phyloP scores from a whole-genome alignment of 2,329 filamentous ascomycete species.

The Lojkania enalia region DNA sequence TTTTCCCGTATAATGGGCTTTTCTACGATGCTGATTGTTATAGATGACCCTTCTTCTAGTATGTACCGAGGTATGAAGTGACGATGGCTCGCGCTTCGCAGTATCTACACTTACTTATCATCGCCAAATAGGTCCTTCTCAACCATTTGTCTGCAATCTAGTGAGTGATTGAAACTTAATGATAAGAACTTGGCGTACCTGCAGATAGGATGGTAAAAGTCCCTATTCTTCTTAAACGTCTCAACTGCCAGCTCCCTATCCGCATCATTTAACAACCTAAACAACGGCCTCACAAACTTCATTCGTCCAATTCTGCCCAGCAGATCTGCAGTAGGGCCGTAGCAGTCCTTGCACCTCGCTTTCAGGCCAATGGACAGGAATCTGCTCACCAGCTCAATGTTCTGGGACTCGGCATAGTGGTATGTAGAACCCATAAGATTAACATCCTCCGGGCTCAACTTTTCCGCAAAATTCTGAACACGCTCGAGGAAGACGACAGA shows the following conservation, averaged over 20 bases:
- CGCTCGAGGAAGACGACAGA: constrained; percentile 87
- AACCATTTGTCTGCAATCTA: constrained; percentile 57
- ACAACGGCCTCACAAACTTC: constrained; percentile 94
- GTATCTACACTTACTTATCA: constrained; percentile 3
- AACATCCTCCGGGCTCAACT: constrained; percentile 67
- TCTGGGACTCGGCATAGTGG: constrained; percentile 71
- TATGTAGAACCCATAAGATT: constrained; percentile 76
- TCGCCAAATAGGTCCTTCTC: constrained; percentile 72
- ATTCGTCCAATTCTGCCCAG: constrained; percentile 85
- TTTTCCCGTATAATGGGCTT: no score
- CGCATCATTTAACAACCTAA: constrained; percentile 72
- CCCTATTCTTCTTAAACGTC: constrained; percentile 84
- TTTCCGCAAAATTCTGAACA: constrained; percentile 67
- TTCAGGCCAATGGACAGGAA: constrained; percentile 80
- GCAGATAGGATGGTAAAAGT: constrained; percentile 97
- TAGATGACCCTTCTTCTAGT: no score
- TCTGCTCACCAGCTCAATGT: constrained; percentile 81
- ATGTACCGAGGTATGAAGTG: no score
- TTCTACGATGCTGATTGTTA: no score
- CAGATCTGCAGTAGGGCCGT: constrained; percentile 71
- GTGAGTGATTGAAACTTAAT: background rate
- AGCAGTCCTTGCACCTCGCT: constrained; percentile 69
- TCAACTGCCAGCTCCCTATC: constrained; percentile 74
- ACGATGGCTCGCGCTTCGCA: no score
- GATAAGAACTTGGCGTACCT: constrained; percentile 44